Evolutionary conservation across 1,284 basidiomycete species (phyloP).

Genomic region (Heterobasidion irregulare): DNA sequence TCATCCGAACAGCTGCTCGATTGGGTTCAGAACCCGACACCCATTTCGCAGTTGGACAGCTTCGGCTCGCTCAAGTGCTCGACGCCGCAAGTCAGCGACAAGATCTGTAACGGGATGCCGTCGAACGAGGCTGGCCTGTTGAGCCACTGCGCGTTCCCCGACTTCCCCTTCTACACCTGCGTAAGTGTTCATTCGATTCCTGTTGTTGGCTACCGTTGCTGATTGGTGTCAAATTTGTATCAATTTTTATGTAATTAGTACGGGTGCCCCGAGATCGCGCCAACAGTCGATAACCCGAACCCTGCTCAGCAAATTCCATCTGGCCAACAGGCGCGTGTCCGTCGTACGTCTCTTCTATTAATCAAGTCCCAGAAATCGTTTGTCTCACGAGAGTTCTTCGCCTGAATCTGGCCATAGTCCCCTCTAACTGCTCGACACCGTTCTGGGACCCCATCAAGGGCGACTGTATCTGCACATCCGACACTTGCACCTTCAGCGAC

Average conservation of each 20-base stretch:
- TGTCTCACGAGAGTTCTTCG: not conserved
- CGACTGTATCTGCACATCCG: slow-evolving; percentile 52
- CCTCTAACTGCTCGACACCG: slow-evolving; percentile 67
- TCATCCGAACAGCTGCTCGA: slow-evolving; percentile 66
- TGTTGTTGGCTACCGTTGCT: not conserved
- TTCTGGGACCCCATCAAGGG: slow-evolving; percentile 73
- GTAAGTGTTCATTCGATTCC: slow-evolving; percentile 29
- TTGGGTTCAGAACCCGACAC: slow-evolving; percentile 68
- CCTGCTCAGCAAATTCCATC: slow-evolving; percentile 44
- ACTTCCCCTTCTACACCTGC: slow-evolving; percentile 75
- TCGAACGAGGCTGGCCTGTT: slow-evolving; percentile 55
- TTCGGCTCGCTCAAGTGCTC: slow-evolving; percentile 52
- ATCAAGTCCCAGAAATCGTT: too few species aligned
- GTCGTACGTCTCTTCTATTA: slow-evolving; percentile 31
- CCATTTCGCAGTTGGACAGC: slow-evolving; percentile 48
- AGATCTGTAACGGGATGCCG: slow-evolving; percentile 72
- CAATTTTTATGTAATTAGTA: slow-evolving; percentile 34
- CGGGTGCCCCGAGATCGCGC: slow-evolving; percentile 55
- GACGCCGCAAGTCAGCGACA: slow-evolving; percentile 44
- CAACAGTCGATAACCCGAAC: slow-evolving; percentile 53
- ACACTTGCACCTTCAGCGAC: slow-evolving; percentile 54
- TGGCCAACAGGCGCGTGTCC: slow-evolving; percentile 38
- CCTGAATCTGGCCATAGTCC: slow-evolving; percentile 29
- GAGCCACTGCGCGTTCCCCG: slow-evolving; percentile 53
- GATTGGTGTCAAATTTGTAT: not conserved